Evolutionary conservation across 768 basidiomycete genomes (phyloP).

Genomic region (Trametes villosa): DNA sequence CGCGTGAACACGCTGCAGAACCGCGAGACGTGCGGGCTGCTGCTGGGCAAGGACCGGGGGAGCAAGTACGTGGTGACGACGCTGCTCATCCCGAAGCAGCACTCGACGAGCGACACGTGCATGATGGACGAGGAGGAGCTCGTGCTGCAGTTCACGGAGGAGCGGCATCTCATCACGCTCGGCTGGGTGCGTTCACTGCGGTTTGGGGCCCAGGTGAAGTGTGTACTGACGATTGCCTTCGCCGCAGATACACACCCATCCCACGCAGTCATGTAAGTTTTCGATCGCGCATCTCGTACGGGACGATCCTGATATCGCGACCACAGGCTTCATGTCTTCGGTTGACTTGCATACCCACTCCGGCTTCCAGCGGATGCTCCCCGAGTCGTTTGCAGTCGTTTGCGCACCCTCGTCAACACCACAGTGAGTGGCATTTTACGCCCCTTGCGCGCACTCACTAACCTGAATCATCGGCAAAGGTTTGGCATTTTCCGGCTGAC

Average conservation of each 20-base stretch:
- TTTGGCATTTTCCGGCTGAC: conserved; percentile 91
- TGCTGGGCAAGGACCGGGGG: conserved; percentile 70
- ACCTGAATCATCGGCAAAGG: conserved; percentile 41
- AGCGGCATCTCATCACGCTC: conserved; percentile 78
- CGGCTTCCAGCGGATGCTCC: conserved; percentile 86
- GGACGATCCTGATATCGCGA: conserved; percentile 9
- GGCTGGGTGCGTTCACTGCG: conserved; percentile 74
- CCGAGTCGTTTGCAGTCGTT: conserved; percentile 91
- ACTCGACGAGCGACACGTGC: conserved; percentile 89
- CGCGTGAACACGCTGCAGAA: conserved; percentile 77
- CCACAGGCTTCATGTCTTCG: conserved; percentile 87
- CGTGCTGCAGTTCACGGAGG: conserved; percentile 83
- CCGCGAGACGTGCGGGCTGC: conserved; percentile 84
- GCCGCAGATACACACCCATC: conserved; percentile 87
- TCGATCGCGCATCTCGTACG: background rate
- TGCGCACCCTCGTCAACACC: conserved; percentile 83
- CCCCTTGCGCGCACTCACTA: background rate
- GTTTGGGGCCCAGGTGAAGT: background rate
- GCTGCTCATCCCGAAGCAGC: conserved; percentile 86
- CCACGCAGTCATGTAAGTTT: conserved; percentile 81
- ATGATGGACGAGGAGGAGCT: conserved; percentile 90
- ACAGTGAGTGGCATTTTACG: conserved; percentile 49
- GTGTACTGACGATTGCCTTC: background rate
- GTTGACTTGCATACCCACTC: conserved; percentile 92
- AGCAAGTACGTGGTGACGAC: conserved; percentile 75